Conservation (phyloP, 2,329 filamentous ascomycete genomes). For the Sporothrix humicola region DNA sequence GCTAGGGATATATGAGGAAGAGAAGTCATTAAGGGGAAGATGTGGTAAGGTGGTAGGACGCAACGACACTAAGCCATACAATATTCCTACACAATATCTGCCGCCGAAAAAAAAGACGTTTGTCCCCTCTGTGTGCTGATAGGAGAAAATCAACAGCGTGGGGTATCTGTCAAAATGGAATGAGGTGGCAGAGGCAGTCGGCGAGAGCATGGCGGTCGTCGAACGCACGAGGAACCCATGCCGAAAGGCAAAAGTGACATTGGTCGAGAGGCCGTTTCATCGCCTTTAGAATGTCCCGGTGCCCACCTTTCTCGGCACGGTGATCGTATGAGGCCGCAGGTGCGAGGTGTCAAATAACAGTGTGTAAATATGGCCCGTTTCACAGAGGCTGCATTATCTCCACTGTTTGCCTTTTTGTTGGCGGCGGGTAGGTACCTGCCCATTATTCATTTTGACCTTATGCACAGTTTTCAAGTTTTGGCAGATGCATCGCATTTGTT, state of each 20-base stretch:
- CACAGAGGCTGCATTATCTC: constrained; percentile 18
- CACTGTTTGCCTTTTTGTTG: neutral
- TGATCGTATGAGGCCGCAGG: neutral
- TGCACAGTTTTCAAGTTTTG: neutral
- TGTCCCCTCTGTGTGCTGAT: neutral
- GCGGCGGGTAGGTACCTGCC: too few species aligned
- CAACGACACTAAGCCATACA: constrained; percentile 1
- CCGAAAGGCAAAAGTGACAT: neutral
- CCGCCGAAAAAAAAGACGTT: neutral
- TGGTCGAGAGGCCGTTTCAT: neutral
- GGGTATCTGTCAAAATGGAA: too few species aligned
- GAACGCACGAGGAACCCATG: neutral
- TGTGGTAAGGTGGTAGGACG: neutral
- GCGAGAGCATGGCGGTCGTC: too few species aligned
- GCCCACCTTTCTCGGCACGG: constrained; percentile 11
- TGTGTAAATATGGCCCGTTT: constrained; percentile 13
- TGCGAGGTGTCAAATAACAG: neutral
- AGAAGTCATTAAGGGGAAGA: neutral
- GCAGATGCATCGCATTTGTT: neutral
- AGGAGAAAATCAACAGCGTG: neutral
- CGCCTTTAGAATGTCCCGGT: neutral
- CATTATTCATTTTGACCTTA: neutral
- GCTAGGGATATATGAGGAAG: neutral
- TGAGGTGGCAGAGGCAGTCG: too few species aligned
- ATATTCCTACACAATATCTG: constrained; percentile 25